A percentile compares a stretch with the other conserved stretches of the same genome.
phyloP scores from a whole-genome alignment of 2,329 filamentous ascomycete species.

The Cercospora zeae-maydis region DNA sequence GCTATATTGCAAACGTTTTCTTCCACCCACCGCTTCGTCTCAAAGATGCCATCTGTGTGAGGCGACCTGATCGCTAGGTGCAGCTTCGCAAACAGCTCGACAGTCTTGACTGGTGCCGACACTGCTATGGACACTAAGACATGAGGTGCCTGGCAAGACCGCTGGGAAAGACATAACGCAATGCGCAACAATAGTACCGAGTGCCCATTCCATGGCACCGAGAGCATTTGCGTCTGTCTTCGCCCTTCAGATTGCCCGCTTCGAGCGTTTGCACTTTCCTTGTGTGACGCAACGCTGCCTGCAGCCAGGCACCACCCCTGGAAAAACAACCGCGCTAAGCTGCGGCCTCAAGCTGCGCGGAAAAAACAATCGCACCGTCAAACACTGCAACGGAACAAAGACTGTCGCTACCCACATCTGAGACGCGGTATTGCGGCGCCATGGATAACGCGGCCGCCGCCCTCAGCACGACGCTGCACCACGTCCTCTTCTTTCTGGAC shows the following conservation, averaged over 20 bases:
- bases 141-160: too few relatives aligned
- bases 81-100: too few relatives aligned
- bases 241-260: background rate
- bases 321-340: background rate
- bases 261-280: conserved; percentile 1
- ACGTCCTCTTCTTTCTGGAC: conserved; percentile 26
- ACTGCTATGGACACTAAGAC: too few relatives aligned
- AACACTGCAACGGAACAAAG: background rate
- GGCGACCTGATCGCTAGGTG: too few relatives aligned
- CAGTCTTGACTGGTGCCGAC: too few relatives aligned
- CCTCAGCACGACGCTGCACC: conserved; percentile 11
- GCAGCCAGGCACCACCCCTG: background rate
- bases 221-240: background rate
- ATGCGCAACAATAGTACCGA: background rate
- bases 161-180: background rate
- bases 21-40: too few relatives aligned
- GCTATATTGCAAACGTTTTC: too few relatives aligned
- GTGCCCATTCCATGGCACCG: background rate
- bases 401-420: background rate
- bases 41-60: too few relatives aligned
- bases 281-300: conserved; percentile 5
- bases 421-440: background rate
- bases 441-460: background rate
- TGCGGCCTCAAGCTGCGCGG: background rate
- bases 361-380: background rate